Base-by-base conservation (phyloP, 495 filamentous ascomycete genomes). In the Articulospora tetracladia region DNA sequence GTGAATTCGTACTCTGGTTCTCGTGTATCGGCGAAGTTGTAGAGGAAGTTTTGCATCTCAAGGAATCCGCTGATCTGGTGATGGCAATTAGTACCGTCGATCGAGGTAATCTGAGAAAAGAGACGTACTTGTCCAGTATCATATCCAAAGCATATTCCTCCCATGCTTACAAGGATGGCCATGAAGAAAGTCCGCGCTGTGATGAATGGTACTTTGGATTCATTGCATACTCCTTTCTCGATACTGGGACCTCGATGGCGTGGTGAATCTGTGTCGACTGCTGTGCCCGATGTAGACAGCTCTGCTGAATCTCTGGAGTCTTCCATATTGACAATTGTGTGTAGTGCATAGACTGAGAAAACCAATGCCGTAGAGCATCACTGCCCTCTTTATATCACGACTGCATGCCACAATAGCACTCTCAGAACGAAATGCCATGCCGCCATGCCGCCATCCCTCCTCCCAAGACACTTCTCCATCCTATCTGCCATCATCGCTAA, bases 1-100 rank as follows among this genome's bases (percentile, higher is more conserved):
- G 47, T 50, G 23, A 50, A 50, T 26, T 25, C 47, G 17, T 50
- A 50, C 17, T 50, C 47, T 50, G 47, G 47, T 27, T 50, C 47
- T 50, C 47, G 4, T 12, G 20, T 25, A 26, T 50, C 47, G 10
- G 47, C 47, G 25, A 50, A 50, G 47, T 50, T 50, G 6, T 50
- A 24, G 3, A 50, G 17, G 25, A 50, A 50, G n/a, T 50, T 50
- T 7, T 50, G 22, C 47, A 50, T 50, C 17, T 50, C 47, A 6
- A 50, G 47, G 25, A 50, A 50, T 24, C 47, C 47, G 25, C 11
- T 24, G 17, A 50, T 50, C 47, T 50, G 39, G n/a, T 3, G 25
- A 24, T 24, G 4, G 4, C 20, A 7, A 26, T 50, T n/a, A 50
- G 47, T 50, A 25, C 2, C 2, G 10, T 50, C 6, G 7, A 47